These are phyloP conservation scores for Diophrys sp. DNA, from an alignment of 73 alveolate species.

Conservation along the genomic window DNA sequence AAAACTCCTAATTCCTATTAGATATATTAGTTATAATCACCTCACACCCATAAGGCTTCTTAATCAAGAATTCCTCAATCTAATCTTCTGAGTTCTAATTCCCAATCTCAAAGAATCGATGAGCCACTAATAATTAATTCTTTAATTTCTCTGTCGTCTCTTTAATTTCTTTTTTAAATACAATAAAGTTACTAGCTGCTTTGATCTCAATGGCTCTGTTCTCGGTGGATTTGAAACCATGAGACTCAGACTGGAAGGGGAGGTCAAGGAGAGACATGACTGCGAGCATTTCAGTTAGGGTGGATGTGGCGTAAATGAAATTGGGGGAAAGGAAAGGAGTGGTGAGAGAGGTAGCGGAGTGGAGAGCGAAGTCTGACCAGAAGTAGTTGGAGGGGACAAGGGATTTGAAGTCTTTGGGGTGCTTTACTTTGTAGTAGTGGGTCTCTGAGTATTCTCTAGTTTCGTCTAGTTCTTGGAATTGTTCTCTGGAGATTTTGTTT, in stretches of 20 bases:
- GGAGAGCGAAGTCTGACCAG: conserved; percentile 47
- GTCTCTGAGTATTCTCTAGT: conserved; percentile 58
- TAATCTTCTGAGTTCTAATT: conserved; percentile 12
- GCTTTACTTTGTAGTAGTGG: conserved; percentile 33
- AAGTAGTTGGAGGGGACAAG: conserved; percentile 12
- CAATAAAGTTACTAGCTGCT: conserved; percentile 51
- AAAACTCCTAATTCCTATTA: conserved; percentile 56
- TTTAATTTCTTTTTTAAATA: conserved; percentile 82
- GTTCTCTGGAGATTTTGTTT: neutral
- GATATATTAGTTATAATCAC: conserved; percentile 90
- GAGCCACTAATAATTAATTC: conserved; percentile 75
- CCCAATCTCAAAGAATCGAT: conserved; percentile 57
- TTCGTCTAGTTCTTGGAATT: conserved; percentile 33
- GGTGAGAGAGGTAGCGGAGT: conserved; percentile 3
- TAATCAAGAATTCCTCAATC: conserved; percentile 64
- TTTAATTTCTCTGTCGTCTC: conserved; percentile 75
- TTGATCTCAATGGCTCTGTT: conserved; percentile 66
- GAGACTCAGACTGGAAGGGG: conserved; percentile 63
- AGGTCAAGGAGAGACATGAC: conserved; percentile 80
- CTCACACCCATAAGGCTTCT: conserved; percentile 77
- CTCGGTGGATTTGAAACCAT: conserved; percentile 58
- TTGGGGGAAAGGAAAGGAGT: conserved; percentile 26
- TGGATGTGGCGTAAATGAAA: conserved; percentile 29
- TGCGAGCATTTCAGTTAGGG: conserved; percentile 65
- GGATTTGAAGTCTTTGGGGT: neutral